These are phyloP conservation scores for Umbilicus rupestris DNA, from an alignment of 164 flowering plant genomes.

Conservation along the genomic window DNA sequence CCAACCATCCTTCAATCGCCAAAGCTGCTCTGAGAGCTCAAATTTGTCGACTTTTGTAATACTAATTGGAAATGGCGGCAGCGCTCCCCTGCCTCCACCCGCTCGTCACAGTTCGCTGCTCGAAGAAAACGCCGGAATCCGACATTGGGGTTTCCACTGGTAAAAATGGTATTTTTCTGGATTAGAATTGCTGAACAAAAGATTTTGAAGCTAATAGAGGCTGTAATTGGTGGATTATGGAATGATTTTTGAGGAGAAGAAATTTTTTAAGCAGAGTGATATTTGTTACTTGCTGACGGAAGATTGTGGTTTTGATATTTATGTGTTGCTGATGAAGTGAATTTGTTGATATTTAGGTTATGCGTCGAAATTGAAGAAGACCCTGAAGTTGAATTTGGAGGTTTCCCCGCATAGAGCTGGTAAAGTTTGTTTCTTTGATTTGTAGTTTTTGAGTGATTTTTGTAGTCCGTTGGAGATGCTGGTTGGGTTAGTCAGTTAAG, in stretches of 20 bases:
- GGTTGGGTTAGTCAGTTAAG: background rate
- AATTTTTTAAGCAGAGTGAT: too few species aligned
- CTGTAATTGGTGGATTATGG: background rate
- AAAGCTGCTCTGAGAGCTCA: background rate
- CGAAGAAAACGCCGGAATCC: constrained; percentile 4
- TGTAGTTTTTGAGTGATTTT: background rate
- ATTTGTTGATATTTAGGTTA: background rate
- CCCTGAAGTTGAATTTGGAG: constrained; percentile 49
- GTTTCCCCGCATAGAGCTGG: constrained; percentile 93
- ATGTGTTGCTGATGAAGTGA: background rate
- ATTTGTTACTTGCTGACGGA: background rate
- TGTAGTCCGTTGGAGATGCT: background rate
- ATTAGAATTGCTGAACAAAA: background rate
- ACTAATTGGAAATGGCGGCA: constrained; percentile 7
- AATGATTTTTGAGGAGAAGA: background rate
- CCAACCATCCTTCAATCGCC: too few species aligned
- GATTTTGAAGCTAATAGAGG: background rate
- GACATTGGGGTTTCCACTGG: constrained; percentile 5
- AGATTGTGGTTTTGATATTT: background rate
- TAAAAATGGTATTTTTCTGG: constrained; percentile 3
- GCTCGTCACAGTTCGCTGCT: background rate
- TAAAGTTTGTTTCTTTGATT: constrained; percentile 14
- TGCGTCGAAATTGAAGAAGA: constrained; percentile 4
- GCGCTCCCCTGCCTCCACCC: constrained; percentile 4
- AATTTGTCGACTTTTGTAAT: background rate